Base-by-base conservation (phyloP, 805 yeast genomes). In the Candida sithepensis region DNA sequence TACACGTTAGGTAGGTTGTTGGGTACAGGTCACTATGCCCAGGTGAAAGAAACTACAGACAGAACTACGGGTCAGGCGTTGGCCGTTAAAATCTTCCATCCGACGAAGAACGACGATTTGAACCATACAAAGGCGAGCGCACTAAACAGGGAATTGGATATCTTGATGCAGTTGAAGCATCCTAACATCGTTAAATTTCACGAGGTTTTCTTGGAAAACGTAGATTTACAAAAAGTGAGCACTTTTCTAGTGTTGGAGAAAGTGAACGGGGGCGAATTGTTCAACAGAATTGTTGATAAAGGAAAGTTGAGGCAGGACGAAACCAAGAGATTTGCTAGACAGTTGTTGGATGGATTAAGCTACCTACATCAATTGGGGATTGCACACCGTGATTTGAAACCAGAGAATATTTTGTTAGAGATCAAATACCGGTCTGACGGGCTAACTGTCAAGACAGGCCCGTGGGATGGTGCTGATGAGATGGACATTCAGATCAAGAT, bases 311-410 rank as follows among this genome's bases (percentile, higher is more conserved):
- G 82, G 32, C 83, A 82, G 57, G 72, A 73, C 42, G 92, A 86
- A 59, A 76, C 90, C 0, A 77, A 73, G 47, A 78, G 79, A 0
- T 67, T 86, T 2, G 81, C 81, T 56, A 61, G 50, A 28, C 84
- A 79, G 53, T 70, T 79, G 53, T 42, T 68, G 18, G 41, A 52
- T 58, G 99, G 97, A 5, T 71, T 92, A 55, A 83, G 84, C 58
- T 92, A 89, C 65, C 82, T 92, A 49, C 99, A 92, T 65, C 80
- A 90, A 4, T 95, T 96, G 10, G 95, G 89, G 61, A 96, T 92
- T 23, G 78, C 92, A 45, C 98, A 94, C 67, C 78, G 99, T 44
- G 98, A 92, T 67, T 73, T 92, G 58, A 92, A 94, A 67, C 99
- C 99, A 1, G 96, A 96, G 8, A 92, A 92, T 61, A 70, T 92